These are phyloP conservation scores for Colletotrichum agaves DNA, from an alignment of 2,329 filamentous ascomycete species.

Conservation along the genomic window DNA sequence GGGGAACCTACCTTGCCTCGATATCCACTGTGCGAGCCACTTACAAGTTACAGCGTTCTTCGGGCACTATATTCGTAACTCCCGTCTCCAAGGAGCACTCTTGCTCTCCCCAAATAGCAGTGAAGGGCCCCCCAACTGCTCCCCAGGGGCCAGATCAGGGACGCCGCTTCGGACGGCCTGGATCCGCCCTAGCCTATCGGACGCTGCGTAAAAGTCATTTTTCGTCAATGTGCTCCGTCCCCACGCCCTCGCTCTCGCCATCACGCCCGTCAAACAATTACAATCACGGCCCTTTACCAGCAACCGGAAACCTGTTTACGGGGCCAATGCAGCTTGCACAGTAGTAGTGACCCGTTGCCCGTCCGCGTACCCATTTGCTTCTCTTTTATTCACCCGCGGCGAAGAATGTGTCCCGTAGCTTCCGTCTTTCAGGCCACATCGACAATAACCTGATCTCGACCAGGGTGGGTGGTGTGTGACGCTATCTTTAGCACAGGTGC, in stretches of 20 bases:
- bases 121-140: background rate
- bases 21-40: too few species aligned
- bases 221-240: background rate
- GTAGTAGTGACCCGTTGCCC: background rate
- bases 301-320: background rate
- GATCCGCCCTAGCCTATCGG: constrained; percentile 34
- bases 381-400: background rate
- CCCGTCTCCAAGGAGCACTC: background rate
- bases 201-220: constrained; percentile 34
- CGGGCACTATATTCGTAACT: constrained; percentile 19
- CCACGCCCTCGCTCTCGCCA: constrained; percentile 27
- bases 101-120: constrained; percentile 5
- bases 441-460: background rate
- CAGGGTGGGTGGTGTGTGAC: background rate
- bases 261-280: constrained; percentile 10
- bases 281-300: background rate
- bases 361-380: background rate
- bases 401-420: background rate
- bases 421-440: constrained; percentile 11
- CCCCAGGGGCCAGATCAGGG: background rate
- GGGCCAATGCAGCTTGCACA: background rate
- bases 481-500: constrained; percentile 14
- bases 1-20: background rate
- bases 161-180: constrained; percentile 20
- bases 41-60: background rate